Percentiles rank a stretch among this genome's conserved stretches.
These are phyloP conservation scores for Pseudozyma thailandica DNA, from an alignment of 1,284 basidiomycete genomes.

Conservation along the genomic window DNA sequence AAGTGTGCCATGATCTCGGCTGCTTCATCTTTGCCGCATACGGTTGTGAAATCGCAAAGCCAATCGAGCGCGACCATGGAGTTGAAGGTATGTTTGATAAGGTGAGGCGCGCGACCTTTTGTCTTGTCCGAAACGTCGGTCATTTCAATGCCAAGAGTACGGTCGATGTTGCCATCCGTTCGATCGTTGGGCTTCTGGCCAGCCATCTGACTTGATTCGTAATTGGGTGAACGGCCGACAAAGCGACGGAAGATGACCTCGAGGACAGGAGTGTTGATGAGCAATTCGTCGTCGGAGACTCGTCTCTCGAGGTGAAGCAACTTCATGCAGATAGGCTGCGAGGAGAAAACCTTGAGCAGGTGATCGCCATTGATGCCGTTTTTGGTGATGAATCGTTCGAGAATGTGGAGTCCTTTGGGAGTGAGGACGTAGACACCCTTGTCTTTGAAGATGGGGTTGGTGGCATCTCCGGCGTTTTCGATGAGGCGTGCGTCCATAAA, in stretches of 20 bases:
- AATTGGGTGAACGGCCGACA: slow-evolving; percentile 75
- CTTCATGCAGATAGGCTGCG: slow-evolving; percentile 97
- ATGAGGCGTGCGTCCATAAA: slow-evolving; percentile 99
- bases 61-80: slow-evolving; percentile 90
- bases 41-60: slow-evolving; percentile 96
- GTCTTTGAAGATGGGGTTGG: slow-evolving; percentile 91
- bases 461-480: slow-evolving; percentile 91
- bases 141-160: slow-evolving; percentile 70
- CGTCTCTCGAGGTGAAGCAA: slow-evolving; percentile 94
- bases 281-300: slow-evolving; percentile 93
- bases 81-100: slow-evolving; percentile 83
- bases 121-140: slow-evolving; percentile 76
- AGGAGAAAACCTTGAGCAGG: slow-evolving; percentile 86
- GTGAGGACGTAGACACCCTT: slow-evolving; percentile 95
- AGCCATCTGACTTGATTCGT: slow-evolving; percentile 6
- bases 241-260: slow-evolving; percentile 95
- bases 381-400: slow-evolving; percentile 98
- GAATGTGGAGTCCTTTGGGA: slow-evolving; percentile 95
- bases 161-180: slow-evolving; percentile 67
- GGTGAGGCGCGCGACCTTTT: slow-evolving; percentile 78
- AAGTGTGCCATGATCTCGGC: slow-evolving; percentile 98
- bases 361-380: slow-evolving; percentile 95
- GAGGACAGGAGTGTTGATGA: slow-evolving; percentile 91
- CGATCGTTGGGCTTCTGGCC: slow-evolving; percentile 8
- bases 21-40: slow-evolving; percentile 94